A percentile compares a stretch with the other conserved stretches of the same genome.
Conservation (phyloP, 805 yeast genomes). For the Metschnikowia bowlesiae region DNA sequence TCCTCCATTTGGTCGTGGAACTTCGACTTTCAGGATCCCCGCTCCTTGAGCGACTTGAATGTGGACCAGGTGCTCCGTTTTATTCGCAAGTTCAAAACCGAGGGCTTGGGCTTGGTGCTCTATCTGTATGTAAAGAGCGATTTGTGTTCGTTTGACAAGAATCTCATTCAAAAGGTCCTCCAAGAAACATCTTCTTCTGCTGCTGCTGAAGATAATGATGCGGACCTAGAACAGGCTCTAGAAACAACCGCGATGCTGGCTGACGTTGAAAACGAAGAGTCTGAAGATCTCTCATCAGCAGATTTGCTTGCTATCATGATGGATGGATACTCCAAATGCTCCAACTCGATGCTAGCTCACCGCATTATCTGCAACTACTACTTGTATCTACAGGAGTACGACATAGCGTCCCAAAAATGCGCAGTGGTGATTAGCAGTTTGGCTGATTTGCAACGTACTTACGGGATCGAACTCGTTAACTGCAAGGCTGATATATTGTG, state of each 20-base stretch:
- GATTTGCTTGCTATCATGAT: slow-evolving; percentile 47
- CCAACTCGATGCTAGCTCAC: slow-evolving; percentile 52
- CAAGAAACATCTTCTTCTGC: slow-evolving; percentile 12
- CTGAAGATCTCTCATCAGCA: slow-evolving; percentile 36
- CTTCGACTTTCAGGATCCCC: slow-evolving; percentile 69
- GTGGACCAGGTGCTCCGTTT: slow-evolving; percentile 44
- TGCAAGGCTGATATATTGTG: slow-evolving; percentile 59
- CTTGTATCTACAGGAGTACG: slow-evolving; percentile 58
- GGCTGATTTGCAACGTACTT: slow-evolving; percentile 42
- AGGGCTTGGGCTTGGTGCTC: slow-evolving; percentile 59
- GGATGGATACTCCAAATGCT: slow-evolving; percentile 43
- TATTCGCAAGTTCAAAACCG: slow-evolving; percentile 51
- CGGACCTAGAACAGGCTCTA: slow-evolving; percentile 7
- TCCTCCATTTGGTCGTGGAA: slow-evolving; percentile 67
- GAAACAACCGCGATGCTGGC: slow-evolving; percentile 6
- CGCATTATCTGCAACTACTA: slow-evolving; percentile 61
- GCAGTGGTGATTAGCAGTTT: slow-evolving; percentile 55
- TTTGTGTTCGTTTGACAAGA: slow-evolving; percentile 54
- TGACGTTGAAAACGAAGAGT: slow-evolving; percentile 9
- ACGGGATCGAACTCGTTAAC: slow-evolving; percentile 46
- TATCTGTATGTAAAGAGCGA: slow-evolving; percentile 65
- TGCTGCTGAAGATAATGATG: not conserved
- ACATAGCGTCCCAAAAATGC: slow-evolving; percentile 55
- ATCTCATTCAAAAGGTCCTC: slow-evolving; percentile 18
- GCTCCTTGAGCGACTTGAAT: slow-evolving; percentile 47